Percentiles rank a stretch among this genome's conserved stretches.
Evolutionary conservation across 768 basidiomycete species (phyloP).

Genomic region (Naganishia friedmannii): DNA sequence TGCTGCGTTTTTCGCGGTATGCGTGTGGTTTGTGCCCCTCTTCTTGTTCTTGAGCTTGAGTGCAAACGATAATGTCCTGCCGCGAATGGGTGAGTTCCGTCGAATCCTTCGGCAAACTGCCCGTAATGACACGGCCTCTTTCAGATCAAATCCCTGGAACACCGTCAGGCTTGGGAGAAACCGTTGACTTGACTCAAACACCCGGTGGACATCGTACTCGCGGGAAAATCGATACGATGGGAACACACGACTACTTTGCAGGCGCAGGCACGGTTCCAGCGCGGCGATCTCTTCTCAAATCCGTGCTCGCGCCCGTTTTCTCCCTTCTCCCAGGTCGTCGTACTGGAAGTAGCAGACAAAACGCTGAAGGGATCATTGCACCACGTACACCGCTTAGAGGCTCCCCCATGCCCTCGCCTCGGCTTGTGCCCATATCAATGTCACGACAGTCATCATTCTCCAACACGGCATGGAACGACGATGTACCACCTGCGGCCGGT

Average conservation of each 20-base stretch:
- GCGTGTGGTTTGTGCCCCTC: constrained; percentile 65
- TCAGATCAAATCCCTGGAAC: constrained; percentile 26
- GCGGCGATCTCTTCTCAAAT: constrained; percentile 44
- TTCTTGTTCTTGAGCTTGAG: constrained; percentile 94
- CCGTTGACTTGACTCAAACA: constrained; percentile 8
- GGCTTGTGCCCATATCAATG: background rate
- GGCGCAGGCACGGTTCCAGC: background rate
- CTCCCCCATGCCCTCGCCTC: constrained; percentile 19
- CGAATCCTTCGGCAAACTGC: background rate
- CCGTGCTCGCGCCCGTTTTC: constrained; percentile 45
- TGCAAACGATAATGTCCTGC: constrained; percentile 94
- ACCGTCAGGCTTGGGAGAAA: constrained; percentile 17
- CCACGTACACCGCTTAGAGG: constrained; percentile 50
- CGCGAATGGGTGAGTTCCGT: constrained; percentile 52
- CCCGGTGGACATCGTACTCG: constrained; percentile 3
- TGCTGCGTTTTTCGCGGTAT: constrained; percentile 57
- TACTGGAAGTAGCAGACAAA: constrained; percentile 46
- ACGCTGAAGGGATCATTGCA: constrained; percentile 69
- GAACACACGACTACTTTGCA: constrained; percentile 15
- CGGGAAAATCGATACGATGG: constrained; percentile 20
- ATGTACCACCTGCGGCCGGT: background rate
- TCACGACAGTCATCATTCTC: background rate
- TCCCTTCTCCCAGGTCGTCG: constrained; percentile 56
- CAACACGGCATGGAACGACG: background rate
- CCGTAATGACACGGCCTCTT: background rate